Evolutionary conservation across 2,329 filamentous ascomycete genomes (phyloP), one percentile per base, ranked within the genome.

Genomic region (Diplodia seriata): DNA sequence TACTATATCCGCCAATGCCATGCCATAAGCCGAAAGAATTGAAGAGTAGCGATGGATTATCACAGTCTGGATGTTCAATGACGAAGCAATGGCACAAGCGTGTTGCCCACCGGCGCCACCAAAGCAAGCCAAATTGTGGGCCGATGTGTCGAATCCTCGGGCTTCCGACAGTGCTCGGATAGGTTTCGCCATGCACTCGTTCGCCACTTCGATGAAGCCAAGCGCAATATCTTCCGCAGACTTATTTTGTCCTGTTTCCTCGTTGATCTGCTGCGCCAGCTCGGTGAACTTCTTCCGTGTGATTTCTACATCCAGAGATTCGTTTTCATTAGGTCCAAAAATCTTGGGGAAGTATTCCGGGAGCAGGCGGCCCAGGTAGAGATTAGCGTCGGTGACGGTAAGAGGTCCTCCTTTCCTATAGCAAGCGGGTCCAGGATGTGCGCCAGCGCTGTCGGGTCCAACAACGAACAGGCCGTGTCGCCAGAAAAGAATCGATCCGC

Each of bases 381-480:
- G 67, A 56, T 78, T 78, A 7, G 76, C 76, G 67, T 78, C 76
- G 7, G 76, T 77, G 12, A 77, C 73, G 3, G 76, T 76, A 18
- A 78, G 68, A 8, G 76, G 76, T 3, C 76, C 76, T 12, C 76
- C 76, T 70, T 77, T 78, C 2, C 76, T 69, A 54, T 78, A 78
- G 38, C 72, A 75, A 4, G 73, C 76, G 23, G 76, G 76, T 6
- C 76, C 76, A 20, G 76, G 76, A 68, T 78, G 75, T 72, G 81
- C 43, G 78, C 72, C 47, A 80, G 77, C 74, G 26, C 70, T 67
- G 26, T 59, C 93, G 0, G 94, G 93, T 0, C 94, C 94, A 4
- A 97, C 93, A 0, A 94, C 91, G 72, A 97, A 97, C 0, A 97
- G 83, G 0, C 93, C 93, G 71, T 97, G 97, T 70, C 87, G 89